These are phyloP conservation scores for Venturia oleaginea DNA, from an alignment of 2,329 filamentous ascomycete species.

Conservation along the genomic window DNA sequence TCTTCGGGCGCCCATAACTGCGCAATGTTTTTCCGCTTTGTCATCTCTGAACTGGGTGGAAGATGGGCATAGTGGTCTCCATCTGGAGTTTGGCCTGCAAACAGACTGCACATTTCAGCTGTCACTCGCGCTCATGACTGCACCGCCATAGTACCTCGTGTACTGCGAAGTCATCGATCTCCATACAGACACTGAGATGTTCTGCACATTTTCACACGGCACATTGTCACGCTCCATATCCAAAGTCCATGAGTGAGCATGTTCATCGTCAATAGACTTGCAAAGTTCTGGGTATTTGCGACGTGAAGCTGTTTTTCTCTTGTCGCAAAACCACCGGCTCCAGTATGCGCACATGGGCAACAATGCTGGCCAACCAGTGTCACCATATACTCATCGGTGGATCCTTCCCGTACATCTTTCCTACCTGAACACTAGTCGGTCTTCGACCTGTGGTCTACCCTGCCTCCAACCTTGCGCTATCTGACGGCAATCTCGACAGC, in stretches of 20 bases:
- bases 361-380: background rate
- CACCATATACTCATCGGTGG: constrained; percentile 20
- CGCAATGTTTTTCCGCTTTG: constrained; percentile 18
- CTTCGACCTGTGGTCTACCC: constrained; percentile 21
- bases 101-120: constrained; percentile 9
- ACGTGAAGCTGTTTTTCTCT: background rate
- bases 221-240: constrained; percentile 10
- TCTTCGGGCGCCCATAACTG: constrained; percentile 29
- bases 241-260: background rate
- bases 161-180: constrained; percentile 8
- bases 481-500: constrained; percentile 33
- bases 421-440: constrained; percentile 26
- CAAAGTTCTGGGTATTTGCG: background rate
- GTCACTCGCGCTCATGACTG: constrained; percentile 4
- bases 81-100: constrained; percentile 1
- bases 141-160: background rate
- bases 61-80: constrained; percentile 15
- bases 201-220: constrained; percentile 4
- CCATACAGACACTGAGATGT: constrained; percentile 5
- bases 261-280: background rate
- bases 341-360: background rate
- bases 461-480: constrained; percentile 32
- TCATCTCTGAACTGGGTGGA: constrained; percentile 23
- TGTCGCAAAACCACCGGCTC: background rate
- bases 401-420: constrained; percentile 43